Evolutionary conservation across 331 rosid species (phyloP).

Genomic region (Malus hybrid): DNA sequence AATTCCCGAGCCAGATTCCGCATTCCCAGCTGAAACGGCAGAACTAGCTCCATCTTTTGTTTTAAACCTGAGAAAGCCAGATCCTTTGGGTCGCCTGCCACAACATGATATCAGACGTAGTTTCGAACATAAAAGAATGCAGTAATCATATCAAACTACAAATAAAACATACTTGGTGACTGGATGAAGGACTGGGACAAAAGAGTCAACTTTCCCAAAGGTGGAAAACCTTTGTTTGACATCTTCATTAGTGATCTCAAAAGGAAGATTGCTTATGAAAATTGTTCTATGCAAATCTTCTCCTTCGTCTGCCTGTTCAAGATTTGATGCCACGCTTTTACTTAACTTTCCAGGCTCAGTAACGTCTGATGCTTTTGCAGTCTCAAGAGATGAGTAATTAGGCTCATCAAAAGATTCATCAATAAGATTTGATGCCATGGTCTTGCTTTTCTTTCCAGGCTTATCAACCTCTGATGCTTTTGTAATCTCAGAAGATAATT

Average conservation of each 20-base stretch:
- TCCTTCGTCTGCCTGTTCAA: constrained; percentile 40
- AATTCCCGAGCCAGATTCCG: constrained; percentile 65
- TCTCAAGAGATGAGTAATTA: constrained; percentile 28
- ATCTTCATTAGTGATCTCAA: constrained; percentile 67
- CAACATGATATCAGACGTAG: constrained; percentile 12
- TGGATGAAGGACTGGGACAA: constrained; percentile 77
- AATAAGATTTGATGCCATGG: not conserved
- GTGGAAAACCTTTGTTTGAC: constrained; percentile 75
- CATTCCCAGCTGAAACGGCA: constrained; percentile 63
- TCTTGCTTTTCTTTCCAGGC: constrained; percentile 31
- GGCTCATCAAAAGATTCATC: constrained; percentile 29
- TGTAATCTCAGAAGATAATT: constrained; percentile 32
- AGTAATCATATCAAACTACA: constrained; percentile 3
- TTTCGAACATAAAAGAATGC: constrained; percentile 5
- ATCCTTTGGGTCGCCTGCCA: constrained; percentile 88
- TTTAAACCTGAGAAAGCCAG: constrained; percentile 90
- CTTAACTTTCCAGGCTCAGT: constrained; percentile 33
- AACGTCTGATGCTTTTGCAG: constrained; percentile 35
- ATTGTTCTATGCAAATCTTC: constrained; percentile 66
- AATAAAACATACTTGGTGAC: constrained; percentile 62
- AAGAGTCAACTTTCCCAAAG: constrained; percentile 77
- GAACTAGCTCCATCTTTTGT: constrained; percentile 56
- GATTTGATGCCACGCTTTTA: constrained; percentile 24
- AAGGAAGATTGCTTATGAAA: constrained; percentile 80
- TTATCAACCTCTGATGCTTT: constrained; percentile 30